Conservation (phyloP, 257 asterid genomes). For the Verbena officinalis region DNA sequence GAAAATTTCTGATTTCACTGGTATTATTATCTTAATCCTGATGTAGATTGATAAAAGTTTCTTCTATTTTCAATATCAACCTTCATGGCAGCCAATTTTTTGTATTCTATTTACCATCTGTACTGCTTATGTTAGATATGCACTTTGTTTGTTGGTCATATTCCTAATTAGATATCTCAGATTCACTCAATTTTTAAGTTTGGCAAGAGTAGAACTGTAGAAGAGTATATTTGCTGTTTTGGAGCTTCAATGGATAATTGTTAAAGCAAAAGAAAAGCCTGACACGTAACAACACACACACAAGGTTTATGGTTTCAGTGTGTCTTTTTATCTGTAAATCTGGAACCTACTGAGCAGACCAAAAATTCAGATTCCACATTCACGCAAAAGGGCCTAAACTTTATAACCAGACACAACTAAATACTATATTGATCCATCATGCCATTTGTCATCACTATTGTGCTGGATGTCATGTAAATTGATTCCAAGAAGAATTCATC, state of each 20-base stretch:
- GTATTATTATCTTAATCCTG: constrained; percentile 23
- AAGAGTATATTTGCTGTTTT: constrained; percentile 1
- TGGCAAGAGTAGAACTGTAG: not conserved
- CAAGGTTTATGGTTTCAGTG: constrained; percentile 6
- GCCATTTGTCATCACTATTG: not conserved
- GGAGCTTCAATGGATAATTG: not conserved
- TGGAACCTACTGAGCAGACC: not conserved
- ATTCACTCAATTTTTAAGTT: constrained; percentile 3
- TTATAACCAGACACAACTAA: not conserved
- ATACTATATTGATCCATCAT: not conserved
- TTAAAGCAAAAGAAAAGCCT: constrained; percentile 2
- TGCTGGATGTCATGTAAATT: not conserved
- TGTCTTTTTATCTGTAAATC: not conserved
- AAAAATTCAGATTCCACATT: not conserved
- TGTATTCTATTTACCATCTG: not conserved
- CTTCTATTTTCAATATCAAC: constrained; percentile 22
- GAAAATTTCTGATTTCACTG: constrained; percentile 18
- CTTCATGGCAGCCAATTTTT: constrained; percentile 2
- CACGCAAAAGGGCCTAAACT: not conserved
- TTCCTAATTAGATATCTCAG: not conserved
- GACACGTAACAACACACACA: not conserved
- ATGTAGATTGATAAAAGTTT: constrained; percentile 23
- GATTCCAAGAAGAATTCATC: not conserved
- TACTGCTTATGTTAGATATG: not conserved
- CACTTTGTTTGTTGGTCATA: constrained; percentile 1